Conservation (phyloP, 116 monocot species). For the Trichopus zeylanicus region DNA sequence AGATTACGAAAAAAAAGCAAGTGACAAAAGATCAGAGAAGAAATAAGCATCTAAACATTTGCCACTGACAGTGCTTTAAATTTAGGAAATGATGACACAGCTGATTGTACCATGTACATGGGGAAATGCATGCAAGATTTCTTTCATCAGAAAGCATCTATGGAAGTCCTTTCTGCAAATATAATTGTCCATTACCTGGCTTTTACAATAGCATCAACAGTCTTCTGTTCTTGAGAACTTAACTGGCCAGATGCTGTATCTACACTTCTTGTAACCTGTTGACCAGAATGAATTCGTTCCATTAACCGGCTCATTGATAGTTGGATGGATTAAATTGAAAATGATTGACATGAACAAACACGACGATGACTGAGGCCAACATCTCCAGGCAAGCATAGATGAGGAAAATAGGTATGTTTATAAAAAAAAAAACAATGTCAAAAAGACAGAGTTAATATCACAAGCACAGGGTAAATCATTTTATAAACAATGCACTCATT, state of each 20-base stretch:
- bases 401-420: no score
- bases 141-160: not conserved
- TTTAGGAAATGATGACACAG: not conserved
- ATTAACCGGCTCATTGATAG: not conserved
- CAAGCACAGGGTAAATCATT: no score
- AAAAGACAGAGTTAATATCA: no score
- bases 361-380: no score
- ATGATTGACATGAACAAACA: no score
- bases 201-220: constrained; percentile 65
- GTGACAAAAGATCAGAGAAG: not conserved
- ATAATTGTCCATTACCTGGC: constrained; percentile 30
- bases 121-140: not conserved
- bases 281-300: not conserved
- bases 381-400: no score
- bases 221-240: constrained; percentile 61
- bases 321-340: no score
- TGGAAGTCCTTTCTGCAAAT: not conserved
- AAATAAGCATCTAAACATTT: not conserved
- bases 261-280: constrained; percentile 65
- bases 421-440: no score
- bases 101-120: no score
- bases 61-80: not conserved
- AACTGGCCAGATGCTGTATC: constrained; percentile 44
- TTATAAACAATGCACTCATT: no score
- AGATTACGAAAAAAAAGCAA: not conserved